Evolutionary conservation across 179 eudicot genomes (phyloP), one percentile per base, ranked within the genome.

Genomic region (Spinacia oleracea): DNA sequence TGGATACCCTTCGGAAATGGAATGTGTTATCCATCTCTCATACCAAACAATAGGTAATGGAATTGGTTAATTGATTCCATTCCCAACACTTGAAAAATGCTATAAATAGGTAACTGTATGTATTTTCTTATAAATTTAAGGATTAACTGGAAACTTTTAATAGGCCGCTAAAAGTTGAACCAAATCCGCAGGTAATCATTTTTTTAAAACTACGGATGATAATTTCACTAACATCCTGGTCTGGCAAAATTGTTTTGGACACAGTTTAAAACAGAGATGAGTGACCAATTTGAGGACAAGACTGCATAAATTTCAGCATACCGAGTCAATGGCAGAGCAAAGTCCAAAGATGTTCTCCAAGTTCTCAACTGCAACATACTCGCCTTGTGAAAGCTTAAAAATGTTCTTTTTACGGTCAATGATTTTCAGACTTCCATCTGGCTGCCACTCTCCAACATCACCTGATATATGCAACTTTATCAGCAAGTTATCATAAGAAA

Each of bases 371-470:
- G 97, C 96, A 75, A 93, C 92, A 78, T 93, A 93, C 79, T 93
- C 97, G 45, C 97, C 97, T 81, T 93, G 96, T 23, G 96, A 90
- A 71, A 93, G 97, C 90, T 93, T 93, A 78, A 93, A 93, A 70
- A 91, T 93, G 83, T 93, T 93, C 86, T 91, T 93, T 84, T 90
- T 93, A n/a, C 96, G 89, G 84, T 93, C 96, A 75, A 93, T 88
- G 42, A 93, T 89, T 81, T 90, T 93, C 89, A 93, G 78, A 82
- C 92, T 89, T 78, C 97, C 97, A 85, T 91, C 87, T 34, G 92
- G 89, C 81, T 90, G 97, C 97, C 97, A 93, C 83, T 93, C 96
- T 51, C 97, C 97, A 88, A 93, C 82, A 84, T 93, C 97, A 74
- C 97, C 97, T 92, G 84, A 62, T 73, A 42, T 43, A 51, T 27